Evolutionary conservation across 2,329 filamentous ascomycete genomes (phyloP).

Genomic region (Trichoderma brevicompactum): DNA sequence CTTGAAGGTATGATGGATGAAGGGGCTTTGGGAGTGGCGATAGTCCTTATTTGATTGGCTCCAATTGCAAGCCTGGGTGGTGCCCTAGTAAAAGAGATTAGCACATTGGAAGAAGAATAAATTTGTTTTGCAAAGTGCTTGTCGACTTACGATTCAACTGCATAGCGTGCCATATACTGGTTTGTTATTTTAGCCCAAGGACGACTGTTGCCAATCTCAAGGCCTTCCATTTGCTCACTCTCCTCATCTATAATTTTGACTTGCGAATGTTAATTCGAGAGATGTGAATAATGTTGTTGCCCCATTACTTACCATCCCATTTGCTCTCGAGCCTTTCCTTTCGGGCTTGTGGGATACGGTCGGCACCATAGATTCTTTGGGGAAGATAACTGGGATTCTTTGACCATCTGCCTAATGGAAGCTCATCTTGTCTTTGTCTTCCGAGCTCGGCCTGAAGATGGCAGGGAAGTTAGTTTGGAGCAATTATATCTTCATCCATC

Average conservation of each 20-base stretch:
- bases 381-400: constrained; percentile 32
- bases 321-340: constrained; percentile 29
- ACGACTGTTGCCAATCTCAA: constrained; percentile 31
- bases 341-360: constrained; percentile 28
- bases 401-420: constrained; percentile 31
- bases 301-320: constrained; percentile 33
- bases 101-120: neutral
- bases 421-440: constrained; percentile 34
- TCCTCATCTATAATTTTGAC: constrained; percentile 35
- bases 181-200: constrained; percentile 33
- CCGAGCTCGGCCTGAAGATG: constrained; percentile 34
- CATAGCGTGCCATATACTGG: constrained; percentile 26
- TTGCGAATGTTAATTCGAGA: constrained; percentile 17
- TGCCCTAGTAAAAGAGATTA: constrained; percentile 24
- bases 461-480: neutral
- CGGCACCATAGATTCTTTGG: constrained; percentile 12
- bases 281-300: too few relatives aligned
- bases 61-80: constrained; percentile 26
- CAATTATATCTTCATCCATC: neutral
- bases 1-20: neutral
- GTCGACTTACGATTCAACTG: constrained; percentile 27
- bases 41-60: neutral
- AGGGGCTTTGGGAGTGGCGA: neutral
- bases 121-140: too few relatives aligned
- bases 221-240: constrained; percentile 34